Percentiles rank a stretch among this genome's conserved stretches.
phyloP scores from a whole-genome alignment of 306 rosid species.

The Citrullus amarus region DNA sequence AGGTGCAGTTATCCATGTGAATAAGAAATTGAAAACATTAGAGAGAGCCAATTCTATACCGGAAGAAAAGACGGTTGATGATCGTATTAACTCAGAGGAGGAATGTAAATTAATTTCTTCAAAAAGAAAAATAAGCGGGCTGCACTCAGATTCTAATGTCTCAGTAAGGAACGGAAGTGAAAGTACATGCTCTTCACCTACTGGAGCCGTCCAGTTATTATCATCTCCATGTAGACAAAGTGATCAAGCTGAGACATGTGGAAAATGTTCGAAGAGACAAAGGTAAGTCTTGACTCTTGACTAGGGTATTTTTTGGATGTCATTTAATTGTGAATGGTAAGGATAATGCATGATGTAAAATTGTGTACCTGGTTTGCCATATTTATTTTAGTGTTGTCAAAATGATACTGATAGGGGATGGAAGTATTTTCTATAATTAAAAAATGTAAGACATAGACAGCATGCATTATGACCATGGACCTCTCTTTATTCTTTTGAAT shows the following conservation, averaged over 20 bases:
- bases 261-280: constrained; percentile 29
- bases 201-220: constrained; percentile 17
- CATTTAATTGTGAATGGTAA: not conserved
- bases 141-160: constrained; percentile 28
- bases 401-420: not conserved
- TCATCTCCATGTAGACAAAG: constrained; percentile 11
- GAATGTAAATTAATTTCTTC: constrained; percentile 24
- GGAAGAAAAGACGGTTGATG: constrained; percentile 12
- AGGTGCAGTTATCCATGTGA: constrained; percentile 14
- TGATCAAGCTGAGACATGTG: constrained; percentile 17
- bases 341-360: not conserved
- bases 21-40: constrained; percentile 15
- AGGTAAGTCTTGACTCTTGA: constrained; percentile 30
- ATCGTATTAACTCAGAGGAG: constrained; percentile 14
- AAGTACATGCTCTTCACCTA: constrained; percentile 19
- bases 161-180: constrained; percentile 23
- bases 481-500: not conserved
- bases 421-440: not conserved
- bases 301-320: not conserved
- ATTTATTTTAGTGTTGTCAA: not conserved
- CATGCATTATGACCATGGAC: not conserved
- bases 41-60: constrained; percentile 13
- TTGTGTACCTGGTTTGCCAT: not conserved
- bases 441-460: not conserved
- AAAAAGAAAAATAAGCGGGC: constrained; percentile 33